Evolutionary conservation across 1,139 yeast genomes (phyloP).

Genomic region (Debaryomyces subglobosus): DNA sequence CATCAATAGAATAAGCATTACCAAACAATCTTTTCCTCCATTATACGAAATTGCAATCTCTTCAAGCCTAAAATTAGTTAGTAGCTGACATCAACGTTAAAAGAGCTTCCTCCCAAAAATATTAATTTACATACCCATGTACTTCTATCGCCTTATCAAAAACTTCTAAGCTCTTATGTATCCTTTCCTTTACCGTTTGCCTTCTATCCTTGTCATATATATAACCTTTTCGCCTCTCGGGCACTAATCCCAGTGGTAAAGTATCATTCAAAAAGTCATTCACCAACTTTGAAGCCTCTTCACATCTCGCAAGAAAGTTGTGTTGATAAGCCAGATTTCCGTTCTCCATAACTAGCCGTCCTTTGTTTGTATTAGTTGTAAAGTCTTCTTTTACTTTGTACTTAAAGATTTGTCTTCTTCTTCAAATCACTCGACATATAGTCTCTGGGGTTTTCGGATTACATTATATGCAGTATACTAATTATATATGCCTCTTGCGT

Average conservation of each 20-base stretch:
- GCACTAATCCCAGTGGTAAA: constrained; percentile 31
- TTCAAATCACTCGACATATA: neutral
- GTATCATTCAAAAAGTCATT: constrained; percentile 34
- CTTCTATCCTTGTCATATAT: constrained; percentile 27
- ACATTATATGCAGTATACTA: constrained; percentile 1
- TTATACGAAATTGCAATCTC: constrained; percentile 79
- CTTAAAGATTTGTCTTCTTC: neutral
- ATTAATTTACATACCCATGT: constrained; percentile 32
- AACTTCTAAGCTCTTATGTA: constrained; percentile 32
- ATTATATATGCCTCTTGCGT: neutral
- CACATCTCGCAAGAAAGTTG: constrained; percentile 29
- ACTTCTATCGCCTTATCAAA: constrained; percentile 34
- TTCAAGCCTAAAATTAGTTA: constrained; percentile 33
- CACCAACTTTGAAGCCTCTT: constrained; percentile 37
- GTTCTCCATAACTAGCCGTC: constrained; percentile 5
- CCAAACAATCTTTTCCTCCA: constrained; percentile 91
- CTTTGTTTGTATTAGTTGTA: neutral
- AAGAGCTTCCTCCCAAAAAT: neutral
- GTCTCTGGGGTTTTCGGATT: constrained; percentile 5
- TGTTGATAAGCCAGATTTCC: constrained; percentile 5
- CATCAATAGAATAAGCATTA: constrained; percentile 69
- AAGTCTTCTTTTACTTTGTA: neutral
- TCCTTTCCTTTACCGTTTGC: constrained; percentile 32
- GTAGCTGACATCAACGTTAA: constrained; percentile 13
- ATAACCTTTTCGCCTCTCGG: constrained; percentile 23